Evolutionary conservation across 768 basidiomycete species (phyloP).

Genomic region (Auriscalpium orientale): DNA sequence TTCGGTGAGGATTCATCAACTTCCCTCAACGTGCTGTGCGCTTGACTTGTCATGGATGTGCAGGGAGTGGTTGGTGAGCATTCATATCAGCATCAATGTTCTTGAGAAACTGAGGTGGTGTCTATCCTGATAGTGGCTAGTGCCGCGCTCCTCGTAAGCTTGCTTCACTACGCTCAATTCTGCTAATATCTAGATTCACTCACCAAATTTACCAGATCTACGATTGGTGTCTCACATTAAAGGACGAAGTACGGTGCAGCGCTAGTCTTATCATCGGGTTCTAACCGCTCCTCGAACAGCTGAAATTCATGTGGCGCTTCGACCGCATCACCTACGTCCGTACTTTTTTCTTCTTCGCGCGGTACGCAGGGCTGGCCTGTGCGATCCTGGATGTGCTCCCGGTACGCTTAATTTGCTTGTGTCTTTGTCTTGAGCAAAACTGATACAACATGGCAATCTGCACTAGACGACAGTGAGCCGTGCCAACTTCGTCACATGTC

Average conservation of each 20-base stretch:
- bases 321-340: not conserved
- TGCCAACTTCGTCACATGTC: not conserved
- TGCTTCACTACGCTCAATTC: not conserved
- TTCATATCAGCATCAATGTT: no score
- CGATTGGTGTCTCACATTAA: constrained; percentile 6
- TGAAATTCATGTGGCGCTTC: constrained; percentile 2
- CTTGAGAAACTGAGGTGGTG: no score
- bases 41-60: not conserved
- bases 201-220: not conserved
- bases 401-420: not conserved
- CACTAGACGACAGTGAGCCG: not conserved
- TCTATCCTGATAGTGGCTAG: not conserved
- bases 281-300: not conserved
- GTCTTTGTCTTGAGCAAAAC: no score
- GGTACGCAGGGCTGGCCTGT: constrained; percentile 6
- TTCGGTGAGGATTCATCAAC: not conserved
- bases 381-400: not conserved
- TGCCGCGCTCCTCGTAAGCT: constrained; percentile 3
- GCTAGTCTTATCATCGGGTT: not conserved
- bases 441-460: not conserved
- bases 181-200: not conserved
- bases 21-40: not conserved
- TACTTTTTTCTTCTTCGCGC: constrained; percentile 1
- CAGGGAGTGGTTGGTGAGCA: constrained; percentile 2
- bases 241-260: not conserved